A percentile compares a stretch with the other conserved stretches of the same genome.
Evolutionary conservation across 495 filamentous ascomycete species (phyloP).

Genomic region (Antarctomyces pellizariae): DNA sequence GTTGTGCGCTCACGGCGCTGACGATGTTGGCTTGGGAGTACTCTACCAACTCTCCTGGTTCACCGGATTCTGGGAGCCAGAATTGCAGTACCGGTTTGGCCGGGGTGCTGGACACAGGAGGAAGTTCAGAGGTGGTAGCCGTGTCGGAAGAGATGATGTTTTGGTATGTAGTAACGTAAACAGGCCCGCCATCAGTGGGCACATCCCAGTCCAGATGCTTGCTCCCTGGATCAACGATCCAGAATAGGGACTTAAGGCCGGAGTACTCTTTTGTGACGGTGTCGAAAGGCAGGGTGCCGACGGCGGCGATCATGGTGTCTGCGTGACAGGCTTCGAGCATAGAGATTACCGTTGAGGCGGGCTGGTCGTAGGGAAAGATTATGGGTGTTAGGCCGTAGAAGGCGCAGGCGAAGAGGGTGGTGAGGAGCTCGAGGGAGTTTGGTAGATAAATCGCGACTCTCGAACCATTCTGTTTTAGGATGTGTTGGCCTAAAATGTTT

Average conservation of each 20-base stretch:
- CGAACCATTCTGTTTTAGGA: conserved; percentile 42
- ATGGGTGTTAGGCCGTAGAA: conserved; percentile 69
- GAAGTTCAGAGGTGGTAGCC: conserved; percentile 20
- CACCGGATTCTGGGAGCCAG: conserved; percentile 29
- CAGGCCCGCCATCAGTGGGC: conserved; percentile 41
- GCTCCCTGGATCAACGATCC: conserved; percentile 83
- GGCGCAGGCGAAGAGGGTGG: conserved; percentile 34
- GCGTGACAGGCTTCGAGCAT: conserved; percentile 46
- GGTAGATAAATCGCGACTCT: conserved; percentile 78
- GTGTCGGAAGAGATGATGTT: conserved; percentile 49
- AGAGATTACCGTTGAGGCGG: conserved; percentile 35
- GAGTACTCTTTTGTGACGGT: conserved; percentile 39
- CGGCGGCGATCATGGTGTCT: conserved; percentile 63
- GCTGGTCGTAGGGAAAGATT: conserved; percentile 60
- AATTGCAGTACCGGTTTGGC: conserved; percentile 32
- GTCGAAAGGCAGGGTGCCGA: conserved; percentile 70
- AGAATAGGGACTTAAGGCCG: conserved; percentile 56
- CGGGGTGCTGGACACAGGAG: conserved; percentile 19
- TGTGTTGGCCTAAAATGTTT: conserved; percentile 57
- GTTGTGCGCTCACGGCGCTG: conserved; percentile 55
- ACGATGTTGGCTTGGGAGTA: conserved; percentile 61
- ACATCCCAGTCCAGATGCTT: conserved; percentile 80
- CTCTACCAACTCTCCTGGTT: conserved; percentile 42
- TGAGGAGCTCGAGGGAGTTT: conserved; percentile 76
- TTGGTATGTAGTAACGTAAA: conserved; percentile 71